Conservation (phyloP, 176 grass and related monocot species). For the Bolboschoenus planiculmis region DNA sequence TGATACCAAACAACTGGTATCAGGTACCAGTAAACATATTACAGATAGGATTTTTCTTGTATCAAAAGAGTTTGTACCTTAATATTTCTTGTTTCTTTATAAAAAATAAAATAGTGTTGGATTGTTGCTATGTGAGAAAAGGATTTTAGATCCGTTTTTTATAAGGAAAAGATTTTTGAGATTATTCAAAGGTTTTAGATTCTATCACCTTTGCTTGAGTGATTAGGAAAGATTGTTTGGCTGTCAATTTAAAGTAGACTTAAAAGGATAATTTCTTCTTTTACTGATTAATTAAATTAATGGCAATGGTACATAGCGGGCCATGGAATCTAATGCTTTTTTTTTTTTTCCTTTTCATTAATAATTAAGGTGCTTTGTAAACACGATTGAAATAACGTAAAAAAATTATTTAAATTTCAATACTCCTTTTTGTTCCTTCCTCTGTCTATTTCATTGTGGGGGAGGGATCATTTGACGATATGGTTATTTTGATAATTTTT, state of each 20-base stretch:
- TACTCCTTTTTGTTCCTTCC: too few relatives aligned
- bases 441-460: too few relatives aligned
- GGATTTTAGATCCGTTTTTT: not conserved
- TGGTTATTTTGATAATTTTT: too few relatives aligned
- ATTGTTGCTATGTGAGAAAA: not conserved
- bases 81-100: too few relatives aligned
- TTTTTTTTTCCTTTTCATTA: not conserved
- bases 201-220: constrained; percentile 2
- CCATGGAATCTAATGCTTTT: not conserved
- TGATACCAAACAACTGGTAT: too few relatives aligned
- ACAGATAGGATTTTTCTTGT: too few relatives aligned
- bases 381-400: not conserved
- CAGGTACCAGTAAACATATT: too few relatives aligned
- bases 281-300: constrained; percentile 12
- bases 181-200: not conserved
- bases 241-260: constrained; percentile 12
- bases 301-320: not conserved
- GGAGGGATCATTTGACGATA: too few relatives aligned
- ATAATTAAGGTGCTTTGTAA: not conserved
- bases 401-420: not conserved
- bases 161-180: not conserved
- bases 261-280: not conserved
- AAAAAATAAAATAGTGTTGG: not conserved
- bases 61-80: too few relatives aligned
- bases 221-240: constrained; percentile 14